These are phyloP conservation scores for Beauveria sp. DNA, from an alignment of 2,329 filamentous ascomycete species.

Conservation along the genomic window DNA sequence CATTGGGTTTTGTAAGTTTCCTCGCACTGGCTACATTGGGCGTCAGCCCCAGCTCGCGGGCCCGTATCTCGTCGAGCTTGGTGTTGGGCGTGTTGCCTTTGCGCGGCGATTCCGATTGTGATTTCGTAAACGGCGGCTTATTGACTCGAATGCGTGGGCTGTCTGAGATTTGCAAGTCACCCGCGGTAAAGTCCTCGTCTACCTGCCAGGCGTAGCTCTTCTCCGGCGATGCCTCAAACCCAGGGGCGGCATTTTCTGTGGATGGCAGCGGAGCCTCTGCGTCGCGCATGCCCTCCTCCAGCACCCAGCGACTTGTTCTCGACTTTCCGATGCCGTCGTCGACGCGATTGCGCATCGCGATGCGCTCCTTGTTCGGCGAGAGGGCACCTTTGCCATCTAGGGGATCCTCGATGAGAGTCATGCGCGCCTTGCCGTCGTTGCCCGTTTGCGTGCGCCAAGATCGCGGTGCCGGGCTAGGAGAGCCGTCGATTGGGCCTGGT, in stretches of 20 bases:
- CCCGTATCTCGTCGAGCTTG: slow-evolving; percentile 37
- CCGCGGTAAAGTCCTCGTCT: slow-evolving; percentile 50
- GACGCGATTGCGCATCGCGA: slow-evolving; percentile 7
- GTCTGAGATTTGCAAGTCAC: slow-evolving; percentile 46
- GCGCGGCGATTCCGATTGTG: neutral
- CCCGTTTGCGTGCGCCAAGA: slow-evolving; percentile 29
- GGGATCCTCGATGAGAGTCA: slow-evolving; percentile 18
- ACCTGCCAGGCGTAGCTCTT: slow-evolving; percentile 49
- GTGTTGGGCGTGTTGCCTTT: slow-evolving; percentile 30
- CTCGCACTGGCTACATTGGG: neutral
- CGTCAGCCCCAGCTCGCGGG: slow-evolving; percentile 24
- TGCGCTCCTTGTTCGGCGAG: slow-evolving; percentile 8
- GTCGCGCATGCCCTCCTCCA: slow-evolving; percentile 12
- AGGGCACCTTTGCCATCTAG: neutral
- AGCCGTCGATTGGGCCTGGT: slow-evolving; percentile 30
- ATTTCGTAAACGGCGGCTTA: slow-evolving; percentile 24
- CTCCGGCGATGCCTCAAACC: slow-evolving; percentile 31
- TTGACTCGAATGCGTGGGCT: slow-evolving; percentile 44
- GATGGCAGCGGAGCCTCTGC: slow-evolving; percentile 26
- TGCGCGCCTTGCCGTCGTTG: slow-evolving; percentile 23
- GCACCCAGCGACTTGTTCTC: slow-evolving; percentile 16
- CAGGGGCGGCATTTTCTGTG: slow-evolving; percentile 18
- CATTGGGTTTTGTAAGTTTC: slow-evolving; percentile 25
- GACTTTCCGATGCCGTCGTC: slow-evolving; percentile 5
- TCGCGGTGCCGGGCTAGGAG: slow-evolving; percentile 44